Conservation (phyloP, 2,329 filamentous ascomycete species). For the Paracoccidioides lutzii region DNA sequence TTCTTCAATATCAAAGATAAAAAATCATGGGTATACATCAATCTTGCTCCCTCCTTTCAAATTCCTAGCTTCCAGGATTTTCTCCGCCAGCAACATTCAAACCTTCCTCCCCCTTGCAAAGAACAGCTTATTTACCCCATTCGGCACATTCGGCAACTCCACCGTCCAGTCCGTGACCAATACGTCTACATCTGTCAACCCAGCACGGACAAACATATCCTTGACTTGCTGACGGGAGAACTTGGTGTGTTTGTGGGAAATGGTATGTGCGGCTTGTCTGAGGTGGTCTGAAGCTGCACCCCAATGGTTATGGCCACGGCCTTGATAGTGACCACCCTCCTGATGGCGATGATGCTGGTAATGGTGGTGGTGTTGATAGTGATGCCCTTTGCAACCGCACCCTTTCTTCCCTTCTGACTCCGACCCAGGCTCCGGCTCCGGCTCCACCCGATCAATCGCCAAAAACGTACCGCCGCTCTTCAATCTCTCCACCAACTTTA, state of each 20-base stretch:
- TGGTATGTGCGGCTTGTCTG: slow-evolving; percentile 7
- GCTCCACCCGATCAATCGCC: slow-evolving; percentile 8
- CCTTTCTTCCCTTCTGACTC: not conserved
- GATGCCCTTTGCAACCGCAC: not conserved
- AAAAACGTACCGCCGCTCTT: slow-evolving; percentile 8
- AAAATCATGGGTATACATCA: not conserved
- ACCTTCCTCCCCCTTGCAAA: slow-evolving; percentile 9
- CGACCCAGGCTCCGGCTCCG: not conserved
- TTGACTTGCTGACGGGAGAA: slow-evolving; percentile 8
- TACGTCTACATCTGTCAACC: slow-evolving; percentile 3
- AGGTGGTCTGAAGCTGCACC: not conserved
- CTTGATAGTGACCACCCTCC: not conserved
- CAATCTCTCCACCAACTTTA: slow-evolving; percentile 7
- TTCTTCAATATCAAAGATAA: too few species aligned
- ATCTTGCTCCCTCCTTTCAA: not conserved
- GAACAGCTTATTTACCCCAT: slow-evolving; percentile 7
- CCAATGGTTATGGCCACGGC: not conserved
- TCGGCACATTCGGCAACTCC: slow-evolving; percentile 7
- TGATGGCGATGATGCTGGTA: not conserved
- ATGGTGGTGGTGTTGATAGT: not conserved
- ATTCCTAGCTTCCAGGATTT: not conserved
- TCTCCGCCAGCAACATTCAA: not conserved
- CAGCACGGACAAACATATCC: slow-evolving; percentile 4
- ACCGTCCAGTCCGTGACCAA: slow-evolving; percentile 7
- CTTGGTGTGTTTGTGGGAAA: slow-evolving; percentile 5